Percentiles rank a stretch among this genome's conserved stretches.
phyloP scores from a whole-genome alignment of 176 grass and related monocot species.

The Luzula sylvatica region DNA sequence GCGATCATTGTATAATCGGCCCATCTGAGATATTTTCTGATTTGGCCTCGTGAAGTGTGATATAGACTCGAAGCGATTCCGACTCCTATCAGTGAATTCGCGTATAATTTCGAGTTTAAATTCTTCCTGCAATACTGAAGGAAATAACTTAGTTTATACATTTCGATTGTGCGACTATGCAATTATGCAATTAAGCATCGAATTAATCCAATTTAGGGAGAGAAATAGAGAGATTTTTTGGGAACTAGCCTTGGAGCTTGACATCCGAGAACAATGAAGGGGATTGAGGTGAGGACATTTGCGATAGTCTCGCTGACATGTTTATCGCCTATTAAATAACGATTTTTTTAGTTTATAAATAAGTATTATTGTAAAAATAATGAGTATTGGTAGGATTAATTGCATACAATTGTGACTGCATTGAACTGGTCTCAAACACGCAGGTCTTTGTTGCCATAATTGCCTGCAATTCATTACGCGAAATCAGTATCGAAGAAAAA shows the following conservation, averaged over 20 bases:
- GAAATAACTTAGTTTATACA: constrained; percentile 41
- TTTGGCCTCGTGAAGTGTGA: constrained; percentile 66
- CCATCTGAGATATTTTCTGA: constrained; percentile 83
- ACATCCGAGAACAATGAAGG: constrained; percentile 78
- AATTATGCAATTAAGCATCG: background rate
- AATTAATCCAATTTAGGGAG: background rate
- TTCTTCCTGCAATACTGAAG: constrained; percentile 77
- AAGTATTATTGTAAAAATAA: constrained; percentile 5
- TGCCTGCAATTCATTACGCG: constrained; percentile 25
- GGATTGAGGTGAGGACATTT: constrained; percentile 85
- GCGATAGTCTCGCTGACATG: constrained; percentile 69
- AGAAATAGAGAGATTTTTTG: background rate
- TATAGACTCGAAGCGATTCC: constrained; percentile 90
- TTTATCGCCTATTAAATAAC: constrained; percentile 56
- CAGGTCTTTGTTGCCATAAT: constrained; percentile 68
- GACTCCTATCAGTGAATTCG: constrained; percentile 88
- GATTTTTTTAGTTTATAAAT: too few relatives aligned
- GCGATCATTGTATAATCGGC: constrained; percentile 98
- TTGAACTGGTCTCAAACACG: constrained; percentile 70
- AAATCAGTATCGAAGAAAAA: background rate
- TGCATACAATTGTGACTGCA: constrained; percentile 69
- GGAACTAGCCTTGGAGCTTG: constrained; percentile 61
- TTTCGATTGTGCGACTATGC: too few relatives aligned
- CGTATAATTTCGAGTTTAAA: constrained; percentile 62
- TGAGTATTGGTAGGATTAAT: background rate